Evolutionary conservation across 1,139 yeast genomes (phyloP).

Genomic region (Zygotorulaspora mrakii): DNA sequence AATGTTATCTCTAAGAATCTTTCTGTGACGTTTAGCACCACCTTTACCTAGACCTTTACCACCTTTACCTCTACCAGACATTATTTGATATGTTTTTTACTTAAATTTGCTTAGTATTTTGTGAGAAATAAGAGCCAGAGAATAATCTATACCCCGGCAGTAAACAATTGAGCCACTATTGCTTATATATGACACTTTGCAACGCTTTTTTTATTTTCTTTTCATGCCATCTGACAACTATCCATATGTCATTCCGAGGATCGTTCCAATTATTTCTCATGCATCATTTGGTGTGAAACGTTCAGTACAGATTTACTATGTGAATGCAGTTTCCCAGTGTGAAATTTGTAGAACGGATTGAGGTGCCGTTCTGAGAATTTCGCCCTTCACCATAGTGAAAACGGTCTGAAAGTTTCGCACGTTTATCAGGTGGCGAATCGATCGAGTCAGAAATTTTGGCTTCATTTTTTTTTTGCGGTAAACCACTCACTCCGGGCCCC

Average conservation of each 20-base stretch:
- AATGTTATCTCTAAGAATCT: constrained; percentile 98
- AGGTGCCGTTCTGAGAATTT: constrained; percentile 4
- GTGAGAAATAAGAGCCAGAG: background rate
- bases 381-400: constrained; percentile 1
- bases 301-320: constrained; percentile 13
- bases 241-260: constrained; percentile 9
- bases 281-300: constrained; percentile 13
- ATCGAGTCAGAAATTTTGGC: constrained; percentile 1
- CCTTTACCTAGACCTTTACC: constrained; percentile 99
- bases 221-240: constrained; percentile 5
- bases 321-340: constrained; percentile 3
- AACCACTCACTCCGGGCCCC: background rate
- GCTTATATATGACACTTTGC: background rate
- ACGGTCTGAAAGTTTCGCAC: constrained; percentile 1
- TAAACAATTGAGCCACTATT: no score
- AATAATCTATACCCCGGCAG: background rate
- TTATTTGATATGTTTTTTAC: constrained; percentile 41
- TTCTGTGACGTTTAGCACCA: constrained; percentile 99
- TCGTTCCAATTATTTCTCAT: constrained; percentile 16
- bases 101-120: constrained; percentile 9
- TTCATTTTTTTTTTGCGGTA: constrained; percentile 2
- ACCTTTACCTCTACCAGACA: constrained; percentile 99
- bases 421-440: constrained; percentile 2
- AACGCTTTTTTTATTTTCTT: background rate
- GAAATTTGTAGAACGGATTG: constrained; percentile 3